A percentile compares a stretch with the other conserved stretches of the same genome.
These are phyloP conservation scores for Psilocybe azurescens DNA, from an alignment of 768 basidiomycete genomes.

Conservation along the genomic window DNA sequence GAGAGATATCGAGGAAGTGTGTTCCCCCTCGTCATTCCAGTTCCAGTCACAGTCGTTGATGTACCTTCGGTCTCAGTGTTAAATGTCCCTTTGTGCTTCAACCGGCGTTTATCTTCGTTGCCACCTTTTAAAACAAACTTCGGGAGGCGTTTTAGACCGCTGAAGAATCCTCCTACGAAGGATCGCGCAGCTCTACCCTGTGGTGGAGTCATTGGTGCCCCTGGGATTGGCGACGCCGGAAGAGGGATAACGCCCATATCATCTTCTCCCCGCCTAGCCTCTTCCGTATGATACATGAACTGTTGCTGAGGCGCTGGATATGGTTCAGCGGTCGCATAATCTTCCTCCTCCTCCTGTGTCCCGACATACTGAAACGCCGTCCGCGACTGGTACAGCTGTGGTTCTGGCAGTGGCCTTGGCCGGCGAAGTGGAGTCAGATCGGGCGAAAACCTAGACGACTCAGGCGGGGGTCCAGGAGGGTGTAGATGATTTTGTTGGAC, in stretches of 20 bases:
- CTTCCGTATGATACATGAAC: slow-evolving; percentile 2
- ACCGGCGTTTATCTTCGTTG: background rate
- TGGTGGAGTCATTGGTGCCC: background rate
- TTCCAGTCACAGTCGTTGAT: slow-evolving; percentile 30
- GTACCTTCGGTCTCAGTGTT: slow-evolving; percentile 33
- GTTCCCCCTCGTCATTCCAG: slow-evolving; percentile 37
- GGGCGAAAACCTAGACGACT: slow-evolving; percentile 16
- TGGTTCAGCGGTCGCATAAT: background rate
- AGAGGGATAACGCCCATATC: background rate
- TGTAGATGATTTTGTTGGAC: slow-evolving; percentile 38
- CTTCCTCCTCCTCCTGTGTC: slow-evolving; percentile 1
- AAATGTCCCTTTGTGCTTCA: slow-evolving; percentile 32
- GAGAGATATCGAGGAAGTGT: slow-evolving; percentile 42
- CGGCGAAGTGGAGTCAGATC: slow-evolving; percentile 29
- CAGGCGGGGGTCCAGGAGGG: slow-evolving; percentile 30
- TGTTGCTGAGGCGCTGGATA: background rate
- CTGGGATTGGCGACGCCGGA: background rate
- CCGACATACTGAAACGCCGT: slow-evolving; percentile 4
- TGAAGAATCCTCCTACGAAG: slow-evolving; percentile 46
- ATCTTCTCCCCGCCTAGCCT: background rate
- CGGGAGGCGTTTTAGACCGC: slow-evolving; percentile 40
- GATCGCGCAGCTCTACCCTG: slow-evolving; percentile 9
- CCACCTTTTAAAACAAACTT: slow-evolving; percentile 32
- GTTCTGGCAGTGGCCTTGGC: slow-evolving; percentile 36
- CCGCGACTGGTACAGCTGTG: slow-evolving; percentile 23